phyloP scores from a whole-genome alignment of 495 filamentous ascomycete species.

The Penicillium longicatenatum region DNA sequence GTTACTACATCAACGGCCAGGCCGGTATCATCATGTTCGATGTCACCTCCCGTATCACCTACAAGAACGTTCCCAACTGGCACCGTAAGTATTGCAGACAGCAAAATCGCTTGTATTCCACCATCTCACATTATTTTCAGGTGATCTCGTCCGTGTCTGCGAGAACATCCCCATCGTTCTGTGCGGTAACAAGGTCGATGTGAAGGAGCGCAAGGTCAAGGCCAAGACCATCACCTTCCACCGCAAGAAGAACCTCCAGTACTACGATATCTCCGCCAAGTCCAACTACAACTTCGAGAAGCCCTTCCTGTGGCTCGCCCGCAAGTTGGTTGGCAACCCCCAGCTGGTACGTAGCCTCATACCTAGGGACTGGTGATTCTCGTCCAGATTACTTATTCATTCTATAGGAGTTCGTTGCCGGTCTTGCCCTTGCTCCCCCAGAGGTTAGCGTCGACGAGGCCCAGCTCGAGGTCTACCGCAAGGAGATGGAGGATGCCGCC shows the following conservation, averaged over 20 bases:
- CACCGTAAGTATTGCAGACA: conserved; percentile 74
- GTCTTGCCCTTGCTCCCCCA: conserved; percentile 89
- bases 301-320: conserved; percentile 99
- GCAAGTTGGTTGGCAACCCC: conserved; percentile 96
- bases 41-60: conserved; percentile 99
- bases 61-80: conserved; percentile 99
- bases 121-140: conserved; percentile 46
- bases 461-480: conserved; percentile 77
- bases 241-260: conserved; percentile 99
- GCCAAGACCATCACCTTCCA: conserved; percentile 99
- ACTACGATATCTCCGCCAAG: conserved; percentile 99
- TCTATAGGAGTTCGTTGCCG: conserved; percentile 91
- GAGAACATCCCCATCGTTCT: conserved; percentile 99
- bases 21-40: conserved; percentile 99
- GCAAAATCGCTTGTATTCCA: neutral
- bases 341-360: conserved; percentile 63
- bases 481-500: conserved; percentile 86
- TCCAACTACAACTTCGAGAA: conserved; percentile 99
- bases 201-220: conserved; percentile 99
- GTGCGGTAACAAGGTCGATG: conserved; percentile 99
- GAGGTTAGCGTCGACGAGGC: conserved; percentile 83
- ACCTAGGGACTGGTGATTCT: neutral
- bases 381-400: conserved; percentile 15
- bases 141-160: conserved; percentile 98
- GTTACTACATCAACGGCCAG: conserved; percentile 99